Evolutionary conservation across 1,284 basidiomycete species (phyloP), one percentile per base, ranked within the genome.

Genomic region (Sphaerobolus stellatus): DNA sequence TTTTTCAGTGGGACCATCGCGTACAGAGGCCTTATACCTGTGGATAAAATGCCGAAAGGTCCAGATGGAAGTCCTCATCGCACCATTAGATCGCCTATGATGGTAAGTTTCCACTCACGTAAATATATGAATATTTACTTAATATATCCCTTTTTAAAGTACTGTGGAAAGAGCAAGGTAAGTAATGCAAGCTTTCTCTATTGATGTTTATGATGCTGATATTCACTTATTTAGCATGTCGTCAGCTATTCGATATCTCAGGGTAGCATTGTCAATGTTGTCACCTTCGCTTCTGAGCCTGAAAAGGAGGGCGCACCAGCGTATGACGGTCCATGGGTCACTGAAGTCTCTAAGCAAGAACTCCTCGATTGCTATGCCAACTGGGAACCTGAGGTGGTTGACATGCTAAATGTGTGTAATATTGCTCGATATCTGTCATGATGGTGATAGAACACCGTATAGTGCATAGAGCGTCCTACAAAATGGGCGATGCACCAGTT

Each of bases 401-500:
- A 69, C 4, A 50, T 81, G n/a, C 54, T 75, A 3, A 67, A 73
- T 57, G 78, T 79, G 50, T 58, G 71, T 52, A 5, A 18, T 27
- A 5, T n/a, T 56, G 6, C 14, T 25, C n/a, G 49, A 18, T 54
- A 29, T 34, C 22, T 28, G 7, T 43, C 18, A 29, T 24, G 20
- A 29, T 18, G n/a, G n/a, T 47, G 16, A 9, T 13, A n/a, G 3
- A 25, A 36, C 24, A 29, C 11, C n/a, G 13, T 36, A 13, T 40
- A 79, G 76, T 67, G 66, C 40, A 61, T 78, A 4, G 66, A 72
- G 25, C 67, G 64, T 31, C 68, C 75, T 7, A 75, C 68, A 14
- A 62, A 72, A 51, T 83, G 81, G 81, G 80, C 75, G 0, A 72
- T 82, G 4, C 77, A 82, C 58, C 72, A 67, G 14, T 64, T 75